phyloP scores from a whole-genome alignment of 1,284 basidiomycete species.

The Cryptococcus sp. region DNA sequence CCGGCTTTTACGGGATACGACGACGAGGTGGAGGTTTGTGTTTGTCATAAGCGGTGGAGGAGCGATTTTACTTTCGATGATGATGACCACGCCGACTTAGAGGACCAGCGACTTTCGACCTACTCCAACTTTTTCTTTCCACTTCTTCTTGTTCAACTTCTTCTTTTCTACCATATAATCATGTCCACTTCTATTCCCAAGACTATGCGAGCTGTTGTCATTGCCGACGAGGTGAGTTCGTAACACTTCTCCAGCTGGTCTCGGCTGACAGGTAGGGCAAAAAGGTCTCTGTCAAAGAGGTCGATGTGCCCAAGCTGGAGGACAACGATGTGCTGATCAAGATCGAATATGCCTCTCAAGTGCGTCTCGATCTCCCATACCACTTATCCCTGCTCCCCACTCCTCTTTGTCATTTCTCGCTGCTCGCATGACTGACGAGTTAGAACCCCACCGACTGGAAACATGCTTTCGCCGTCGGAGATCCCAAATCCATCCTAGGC shows the following conservation, averaged over 20 bases:
- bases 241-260: not conserved
- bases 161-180: not conserved
- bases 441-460: conserved; percentile 37
- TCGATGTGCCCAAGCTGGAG: conserved; percentile 30
- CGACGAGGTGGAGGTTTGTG: no score
- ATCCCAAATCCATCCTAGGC: conserved; percentile 42
- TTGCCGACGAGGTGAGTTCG: conserved; percentile 10
- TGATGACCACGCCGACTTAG: no score
- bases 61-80: no score
- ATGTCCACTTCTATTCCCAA: conserved; percentile 4
- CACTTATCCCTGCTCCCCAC: conserved; percentile 12
- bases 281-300: conserved; percentile 21
- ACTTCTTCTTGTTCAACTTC: no score
- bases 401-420: conserved; percentile 54
- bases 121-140: no score
- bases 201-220: conserved; percentile 32
- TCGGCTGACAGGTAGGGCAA: conserved; percentile 7
- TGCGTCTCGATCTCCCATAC: conserved; percentile 12
- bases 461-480: conserved; percentile 7
- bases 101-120: no score
- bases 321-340: conserved; percentile 43
- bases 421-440: not conserved
- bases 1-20: no score
- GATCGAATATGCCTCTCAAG: conserved; percentile 36
- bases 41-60: no score